Percentiles rank a stretch among this genome's conserved stretches.
These are phyloP conservation scores for Penicillium samsonianum DNA, from an alignment of 495 filamentous ascomycete species.

Conservation along the genomic window DNA sequence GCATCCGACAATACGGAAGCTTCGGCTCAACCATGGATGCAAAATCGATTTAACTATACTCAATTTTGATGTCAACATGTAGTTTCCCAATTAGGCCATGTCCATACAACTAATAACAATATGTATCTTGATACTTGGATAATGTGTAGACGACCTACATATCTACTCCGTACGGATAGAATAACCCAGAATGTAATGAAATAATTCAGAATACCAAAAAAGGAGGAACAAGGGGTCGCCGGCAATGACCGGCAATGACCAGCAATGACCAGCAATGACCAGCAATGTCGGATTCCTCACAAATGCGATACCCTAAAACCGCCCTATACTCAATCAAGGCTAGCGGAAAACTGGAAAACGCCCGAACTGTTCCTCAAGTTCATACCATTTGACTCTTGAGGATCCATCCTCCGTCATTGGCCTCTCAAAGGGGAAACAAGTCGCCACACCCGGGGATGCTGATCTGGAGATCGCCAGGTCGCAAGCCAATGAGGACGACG, in stretches of 20 bases:
- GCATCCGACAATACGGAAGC: slow-evolving; percentile 1
- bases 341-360: slow-evolving; percentile 10
- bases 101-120: not conserved
- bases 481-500: slow-evolving; percentile 2
- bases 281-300: slow-evolving; percentile 12
- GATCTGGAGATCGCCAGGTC: slow-evolving; percentile 11
- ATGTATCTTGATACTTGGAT: too few relatives aligned
- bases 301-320: slow-evolving; percentile 9
- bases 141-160: not conserved
- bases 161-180: too few relatives aligned
- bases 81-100: not conserved
- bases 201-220: not conserved
- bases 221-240: slow-evolving; percentile 10
- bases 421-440: slow-evolving; percentile 5
- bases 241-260: slow-evolving; percentile 1
- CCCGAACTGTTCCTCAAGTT: slow-evolving; percentile 8
- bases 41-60: not conserved
- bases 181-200: too few relatives aligned
- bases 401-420: slow-evolving; percentile 9
- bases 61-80: slow-evolving; percentile 7
- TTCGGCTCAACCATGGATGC: slow-evolving; percentile 7
- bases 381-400: not conserved
- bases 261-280: slow-evolving; percentile 5
- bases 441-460: slow-evolving; percentile 15
- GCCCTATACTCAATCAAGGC: not conserved